Evolutionary conservation across 129 eudicot species (phyloP), one percentile per base, ranked within the genome.

Genomic region (Chrysanthemum makinoi): DNA sequence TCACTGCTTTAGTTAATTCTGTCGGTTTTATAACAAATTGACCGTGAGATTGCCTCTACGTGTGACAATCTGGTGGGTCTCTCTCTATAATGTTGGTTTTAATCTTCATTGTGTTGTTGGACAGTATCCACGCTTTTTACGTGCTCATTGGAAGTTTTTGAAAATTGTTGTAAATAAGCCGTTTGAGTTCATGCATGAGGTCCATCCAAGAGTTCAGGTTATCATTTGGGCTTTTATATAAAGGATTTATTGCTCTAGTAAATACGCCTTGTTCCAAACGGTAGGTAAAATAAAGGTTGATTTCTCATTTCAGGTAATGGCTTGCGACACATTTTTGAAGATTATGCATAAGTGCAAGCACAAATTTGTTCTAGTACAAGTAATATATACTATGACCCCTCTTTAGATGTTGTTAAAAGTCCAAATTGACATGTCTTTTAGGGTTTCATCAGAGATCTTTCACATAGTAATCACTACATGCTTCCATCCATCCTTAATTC

Each of bases 151-250:
- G 99, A 95, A 90, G 82, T 95, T 95, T 55, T 74, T 95, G 82
- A 95, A 95, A 79, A 95, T 96, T 13, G 97, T 95, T 81, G 89
- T 95, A 28, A 90, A 95, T 81, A 95, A 95, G 86, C 66, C 90
- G 66, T 95, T 95, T 78, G 97, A 95, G 81, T 95, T 95, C 83
- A 95, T 95, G 99, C 99, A 95, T 59, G 99, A 95, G 80, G 84
- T 89, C 9, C 97, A 95, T 81, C 99, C 97, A 35, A 97, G 99
- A 75, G 99, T 95, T 75, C 99, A 95, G 99, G 99, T 95, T 81
- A 43, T 43, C 39, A 17, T 54, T 20, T 33, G 20, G 19, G 66
- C 15, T 70, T 7, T 67, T 20, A 26, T 28, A 49, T 14, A 19
- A 50, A 14, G 39, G 46, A 30, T 17, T 44, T 2, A 13, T 35